phyloP scores from a whole-genome alignment of 2,329 filamentous ascomycete genomes.

The Pestalotiopsis fici region DNA sequence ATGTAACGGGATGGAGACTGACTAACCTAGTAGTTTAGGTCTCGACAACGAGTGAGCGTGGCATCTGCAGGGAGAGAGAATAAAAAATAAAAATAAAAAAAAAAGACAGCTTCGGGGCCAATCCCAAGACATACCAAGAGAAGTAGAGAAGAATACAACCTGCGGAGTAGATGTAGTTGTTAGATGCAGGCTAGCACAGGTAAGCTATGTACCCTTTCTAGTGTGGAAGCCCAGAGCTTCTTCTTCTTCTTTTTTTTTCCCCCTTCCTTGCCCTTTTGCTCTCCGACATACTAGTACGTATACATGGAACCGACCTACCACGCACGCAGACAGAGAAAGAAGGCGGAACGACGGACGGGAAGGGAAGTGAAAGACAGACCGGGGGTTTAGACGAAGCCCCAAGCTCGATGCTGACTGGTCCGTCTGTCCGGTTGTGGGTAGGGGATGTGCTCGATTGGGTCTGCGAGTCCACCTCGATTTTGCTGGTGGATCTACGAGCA shows the following conservation, averaged over 20 bases:
- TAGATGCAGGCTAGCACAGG: not conserved
- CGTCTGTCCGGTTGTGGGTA: not conserved
- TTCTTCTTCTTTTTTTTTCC: not conserved
- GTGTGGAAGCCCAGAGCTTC: not conserved
- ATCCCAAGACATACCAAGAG: not conserved
- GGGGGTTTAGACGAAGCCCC: not conserved
- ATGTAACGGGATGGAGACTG: not conserved
- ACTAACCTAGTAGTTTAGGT: not conserved
- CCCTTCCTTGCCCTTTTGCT: too few species aligned
- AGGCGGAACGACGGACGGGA: conserved; percentile 9
- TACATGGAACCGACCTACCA: not conserved
- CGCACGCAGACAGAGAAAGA: not conserved
- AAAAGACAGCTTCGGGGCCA: not conserved
- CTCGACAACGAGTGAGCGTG: not conserved
- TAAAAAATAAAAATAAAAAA: too few species aligned
- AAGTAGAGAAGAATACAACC: not conserved
- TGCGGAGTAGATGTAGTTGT: not conserved
- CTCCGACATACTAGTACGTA: not conserved
- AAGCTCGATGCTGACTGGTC: conserved; percentile 3
- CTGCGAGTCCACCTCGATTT: conserved; percentile 8
- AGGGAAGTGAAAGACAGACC: conserved; percentile 11
- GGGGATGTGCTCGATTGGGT: conserved; percentile 8
- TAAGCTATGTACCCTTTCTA: not conserved
- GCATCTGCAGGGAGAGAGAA: too few species aligned
- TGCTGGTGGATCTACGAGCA: conserved; percentile 5